Evolutionary conservation across 495 filamentous ascomycete genomes (phyloP), one percentile per base, ranked within the genome.

Genomic region (Penicillium antarcticum): DNA sequence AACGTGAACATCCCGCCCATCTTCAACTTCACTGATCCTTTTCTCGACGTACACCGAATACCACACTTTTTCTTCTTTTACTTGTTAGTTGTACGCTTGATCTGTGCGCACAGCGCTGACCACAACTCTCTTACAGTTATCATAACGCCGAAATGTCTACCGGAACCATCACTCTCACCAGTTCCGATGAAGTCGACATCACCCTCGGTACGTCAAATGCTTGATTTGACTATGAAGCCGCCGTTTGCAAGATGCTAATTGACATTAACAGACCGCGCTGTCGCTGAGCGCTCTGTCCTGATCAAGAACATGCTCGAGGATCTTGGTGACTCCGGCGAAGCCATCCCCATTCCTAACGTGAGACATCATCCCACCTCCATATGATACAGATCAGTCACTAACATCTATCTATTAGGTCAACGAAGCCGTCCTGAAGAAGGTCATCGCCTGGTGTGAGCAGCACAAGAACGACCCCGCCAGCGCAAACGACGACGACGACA

Each of bases 241-340:
- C 26, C 17, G 16, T 31, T 16, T 5, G 14, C 29, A 26, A 41
- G 14, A 17, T 8, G 34, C 44, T 53, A 52, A 63, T 57, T 62
- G 62, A 63, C 26, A 51, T 10, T 35, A 43, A 56, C 57, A 90
- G 92, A 95, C 45, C 88, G 89, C 53, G 74, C 80, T 23, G 87
- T 96, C 43, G 91, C 89, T 41, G 91, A 96, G 75, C 88, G 92
- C 42, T 96, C 91, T 6, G 80, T 97, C 48, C 80, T 98, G 17
- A 92, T 98, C 80, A 96, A 96, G 81, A 94, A 97, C 77, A 84
- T 98, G 85, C 80, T 98, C 36, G 94, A 96, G 62, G 94, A 98
- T 70, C 74, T 97, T 29, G 91, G 89, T 50, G 78, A 79, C n/a
- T 71, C 85, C 40, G 76, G 68, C 8, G 81, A 89, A 56, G 74